Evolutionary conservation across 768 basidiomycete genomes (phyloP).

Genomic region (Boletellus emodensis): DNA sequence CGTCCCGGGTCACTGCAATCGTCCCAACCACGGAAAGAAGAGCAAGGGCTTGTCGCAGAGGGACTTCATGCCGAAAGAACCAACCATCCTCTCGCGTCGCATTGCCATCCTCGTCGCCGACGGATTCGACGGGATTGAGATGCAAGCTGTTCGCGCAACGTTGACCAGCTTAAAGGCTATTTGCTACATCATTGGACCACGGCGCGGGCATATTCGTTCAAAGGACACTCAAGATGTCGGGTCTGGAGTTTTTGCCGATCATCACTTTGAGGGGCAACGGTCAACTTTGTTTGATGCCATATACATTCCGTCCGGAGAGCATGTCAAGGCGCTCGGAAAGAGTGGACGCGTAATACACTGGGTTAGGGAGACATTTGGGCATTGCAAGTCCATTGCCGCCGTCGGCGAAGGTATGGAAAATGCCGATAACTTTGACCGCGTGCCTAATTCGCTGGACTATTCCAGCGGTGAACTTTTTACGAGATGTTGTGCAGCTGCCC

Average conservation of each 20-base stretch:
- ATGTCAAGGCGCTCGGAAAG: slow-evolving; percentile 51
- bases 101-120: slow-evolving; percentile 76
- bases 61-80: slow-evolving; percentile 49
- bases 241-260: slow-evolving; percentile 49
- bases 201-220: slow-evolving; percentile 47
- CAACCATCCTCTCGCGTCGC: slow-evolving; percentile 61
- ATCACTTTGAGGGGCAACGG: slow-evolving; percentile 73
- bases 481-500: slow-evolving; percentile 43
- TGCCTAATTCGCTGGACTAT: background rate
- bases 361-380: slow-evolving; percentile 81
- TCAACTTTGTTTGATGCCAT: slow-evolving; percentile 84
- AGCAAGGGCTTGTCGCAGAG: slow-evolving; percentile 57
- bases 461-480: slow-evolving; percentile 47
- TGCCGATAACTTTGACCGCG: background rate
- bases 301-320: slow-evolving; percentile 70
- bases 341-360: slow-evolving; percentile 78
- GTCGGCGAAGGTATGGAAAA: slow-evolving; percentile 52
- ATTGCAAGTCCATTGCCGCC: slow-evolving; percentile 79
- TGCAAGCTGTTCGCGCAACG: slow-evolving; percentile 53
- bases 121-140: slow-evolving; percentile 62
- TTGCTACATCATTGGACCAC: slow-evolving; percentile 63
- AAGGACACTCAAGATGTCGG: slow-evolving; percentile 27
- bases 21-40: slow-evolving; percentile 55
- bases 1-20: slow-evolving; percentile 48
- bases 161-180: slow-evolving; percentile 52